Evolutionary conservation across 2,329 filamentous ascomycete genomes (phyloP).

Genomic region (Fusarium camptoceras): DNA sequence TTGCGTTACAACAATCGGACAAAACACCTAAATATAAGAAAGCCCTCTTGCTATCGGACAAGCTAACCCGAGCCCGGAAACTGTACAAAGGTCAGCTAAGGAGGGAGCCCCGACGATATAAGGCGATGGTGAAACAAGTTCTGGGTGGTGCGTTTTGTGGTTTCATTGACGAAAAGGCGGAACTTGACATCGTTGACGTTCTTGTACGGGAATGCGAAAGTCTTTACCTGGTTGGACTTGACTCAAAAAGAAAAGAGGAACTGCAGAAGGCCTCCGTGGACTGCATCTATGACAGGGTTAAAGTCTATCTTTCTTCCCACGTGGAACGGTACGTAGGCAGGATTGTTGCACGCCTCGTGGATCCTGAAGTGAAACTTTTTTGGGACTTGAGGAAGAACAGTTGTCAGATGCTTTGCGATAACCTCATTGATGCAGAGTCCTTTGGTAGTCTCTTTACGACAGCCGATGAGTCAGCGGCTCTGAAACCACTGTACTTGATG

Average conservation of each 20-base stretch:
- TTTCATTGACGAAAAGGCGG: conserved; percentile 44
- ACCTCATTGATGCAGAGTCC: conserved; percentile 46
- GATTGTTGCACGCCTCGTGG: conserved; percentile 46
- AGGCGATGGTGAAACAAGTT: conserved; percentile 55
- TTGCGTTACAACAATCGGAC: conserved; percentile 42
- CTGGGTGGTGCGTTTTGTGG: conserved; percentile 52
- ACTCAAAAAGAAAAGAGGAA: no score
- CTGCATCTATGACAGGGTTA: no score
- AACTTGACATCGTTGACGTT: no score
- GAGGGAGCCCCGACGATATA: no score
- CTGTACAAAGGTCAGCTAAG: no score
- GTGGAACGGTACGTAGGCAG: conserved; percentile 48
- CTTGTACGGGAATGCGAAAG: no score
- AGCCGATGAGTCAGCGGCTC: not conserved
- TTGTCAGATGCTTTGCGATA: conserved; percentile 54
- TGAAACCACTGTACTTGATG: conserved; percentile 50
- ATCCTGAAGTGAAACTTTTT: conserved; percentile 41
- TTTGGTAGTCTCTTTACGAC: conserved; percentile 47
- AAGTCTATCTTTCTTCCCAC: conserved; percentile 41
- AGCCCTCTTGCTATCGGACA: no score
- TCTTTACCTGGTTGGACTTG: no score
- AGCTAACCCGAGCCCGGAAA: no score
- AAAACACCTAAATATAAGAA: no score
- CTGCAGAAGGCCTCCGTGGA: no score
- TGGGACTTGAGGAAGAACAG: conserved; percentile 51